These are phyloP conservation scores for Saksenaea vasiformis DNA, from an alignment of 371 early-diverging fungal species.

Conservation along the genomic window DNA sequence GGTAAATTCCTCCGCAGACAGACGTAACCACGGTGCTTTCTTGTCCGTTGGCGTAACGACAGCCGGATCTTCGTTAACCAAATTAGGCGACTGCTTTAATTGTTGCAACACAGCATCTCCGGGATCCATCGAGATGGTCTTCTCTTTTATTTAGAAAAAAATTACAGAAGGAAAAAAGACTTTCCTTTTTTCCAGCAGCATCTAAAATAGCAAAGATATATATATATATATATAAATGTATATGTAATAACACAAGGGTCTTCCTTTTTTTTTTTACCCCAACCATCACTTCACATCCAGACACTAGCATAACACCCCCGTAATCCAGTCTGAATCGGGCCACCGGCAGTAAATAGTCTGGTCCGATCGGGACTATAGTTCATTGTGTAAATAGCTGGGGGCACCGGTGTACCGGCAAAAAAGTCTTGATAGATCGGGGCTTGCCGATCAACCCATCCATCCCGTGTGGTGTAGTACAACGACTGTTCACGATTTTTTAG, in stretches of 20 bases:
- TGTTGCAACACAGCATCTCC: neutral
- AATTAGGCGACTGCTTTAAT: neutral
- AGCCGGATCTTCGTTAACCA: constrained; percentile 1
- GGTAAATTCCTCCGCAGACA: neutral
- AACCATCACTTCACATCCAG: constrained; percentile 17
- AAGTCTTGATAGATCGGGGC: constrained; percentile 4
- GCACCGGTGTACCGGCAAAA: constrained; percentile 36
- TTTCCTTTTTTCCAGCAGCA: neutral
- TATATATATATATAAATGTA: neutral
- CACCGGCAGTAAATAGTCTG: constrained; percentile 62
- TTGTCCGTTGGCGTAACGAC: neutral
- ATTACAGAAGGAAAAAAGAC: constrained; percentile 1
- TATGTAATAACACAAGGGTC: constrained; percentile 9
- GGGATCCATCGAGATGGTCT: neutral
- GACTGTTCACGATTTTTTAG: constrained; percentile 6
- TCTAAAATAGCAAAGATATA: neutral
- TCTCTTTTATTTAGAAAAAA: neutral
- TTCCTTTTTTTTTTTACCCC: neutral
- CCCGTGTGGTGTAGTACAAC: constrained; percentile 35
- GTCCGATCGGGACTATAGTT: constrained; percentile 48
- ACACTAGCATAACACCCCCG: constrained; percentile 56
- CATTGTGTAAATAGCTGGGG: constrained; percentile 65
- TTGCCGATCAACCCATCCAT: constrained; percentile 52
- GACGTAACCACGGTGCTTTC: neutral
- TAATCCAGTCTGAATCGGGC: constrained; percentile 63